phyloP scores from a whole-genome alignment of 75 land plant genomes.

The Sequoiadendron giganteum region DNA sequence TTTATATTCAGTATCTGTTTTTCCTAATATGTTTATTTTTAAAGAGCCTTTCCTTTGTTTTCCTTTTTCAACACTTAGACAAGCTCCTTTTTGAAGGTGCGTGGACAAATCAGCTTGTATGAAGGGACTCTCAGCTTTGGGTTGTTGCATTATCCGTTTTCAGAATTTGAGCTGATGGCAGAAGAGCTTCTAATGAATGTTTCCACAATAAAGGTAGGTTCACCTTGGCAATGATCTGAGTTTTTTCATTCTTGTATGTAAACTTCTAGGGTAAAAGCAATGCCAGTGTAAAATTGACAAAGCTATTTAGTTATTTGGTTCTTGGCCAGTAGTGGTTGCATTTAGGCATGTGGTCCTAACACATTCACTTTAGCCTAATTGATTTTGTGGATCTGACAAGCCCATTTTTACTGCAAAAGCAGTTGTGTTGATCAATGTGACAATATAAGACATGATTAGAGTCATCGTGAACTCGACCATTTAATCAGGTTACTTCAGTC shows the following conservation, averaged over 20 bases:
- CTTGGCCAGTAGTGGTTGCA: not conserved
- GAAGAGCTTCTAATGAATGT: constrained; percentile 92
- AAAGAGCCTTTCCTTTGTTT: not conserved
- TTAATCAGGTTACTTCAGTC: not conserved
- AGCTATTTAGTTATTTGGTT: not conserved
- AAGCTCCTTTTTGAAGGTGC: constrained; percentile 44
- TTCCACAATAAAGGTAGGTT: constrained; percentile 67
- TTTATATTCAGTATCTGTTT: not conserved
- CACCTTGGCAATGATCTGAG: not conserved
- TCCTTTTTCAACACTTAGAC: not conserved
- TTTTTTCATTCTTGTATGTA: not conserved
- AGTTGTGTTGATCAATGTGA: not conserved
- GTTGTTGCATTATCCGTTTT: constrained; percentile 67
- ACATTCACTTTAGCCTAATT: not conserved
- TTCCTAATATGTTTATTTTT: not conserved
- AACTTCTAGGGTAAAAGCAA: not conserved
- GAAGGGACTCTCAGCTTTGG: constrained; percentile 85
- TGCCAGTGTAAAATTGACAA: not conserved
- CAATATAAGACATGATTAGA: not conserved
- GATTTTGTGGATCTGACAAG: not conserved
- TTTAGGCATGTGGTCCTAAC: not conserved
- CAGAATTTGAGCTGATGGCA: constrained; percentile 95
- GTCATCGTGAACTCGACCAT: not conserved
- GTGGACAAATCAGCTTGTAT: constrained; percentile 74
- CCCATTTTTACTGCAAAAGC: not conserved